phyloP scores from a whole-genome alignment of 495 filamentous ascomycete genomes.

The Talaromyces trachyspermus region DNA sequence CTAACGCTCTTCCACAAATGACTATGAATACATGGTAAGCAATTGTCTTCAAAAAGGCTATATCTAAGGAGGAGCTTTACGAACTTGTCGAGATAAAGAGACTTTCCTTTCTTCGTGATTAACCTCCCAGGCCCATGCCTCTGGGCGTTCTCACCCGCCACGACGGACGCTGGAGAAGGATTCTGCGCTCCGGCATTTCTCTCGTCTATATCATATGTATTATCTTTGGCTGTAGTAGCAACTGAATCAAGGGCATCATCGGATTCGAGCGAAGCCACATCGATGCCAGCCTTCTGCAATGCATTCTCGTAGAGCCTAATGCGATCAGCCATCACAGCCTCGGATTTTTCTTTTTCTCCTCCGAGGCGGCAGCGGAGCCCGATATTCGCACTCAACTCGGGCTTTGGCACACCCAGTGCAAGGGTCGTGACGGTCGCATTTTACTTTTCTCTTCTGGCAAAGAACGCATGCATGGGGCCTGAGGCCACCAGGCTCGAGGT shows the following conservation, averaged over 20 bases:
- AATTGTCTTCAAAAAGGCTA: neutral
- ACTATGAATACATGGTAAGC: conserved; percentile 16
- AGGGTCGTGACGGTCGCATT: conserved; percentile 53
- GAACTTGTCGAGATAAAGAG: conserved; percentile 43
- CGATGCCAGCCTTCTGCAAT: conserved; percentile 43
- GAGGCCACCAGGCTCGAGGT: conserved; percentile 1
- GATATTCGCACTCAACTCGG: conserved; percentile 45
- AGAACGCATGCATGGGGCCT: conserved; percentile 46
- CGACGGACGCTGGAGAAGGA: no score
- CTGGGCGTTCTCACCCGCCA: conserved; percentile 3
- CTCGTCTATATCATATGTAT: no score
- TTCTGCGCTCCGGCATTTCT: neutral
- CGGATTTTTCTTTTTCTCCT: conserved; percentile 49
- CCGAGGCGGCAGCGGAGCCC: conserved; percentile 46
- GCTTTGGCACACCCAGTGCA: conserved; percentile 56
- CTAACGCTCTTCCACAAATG: conserved; percentile 46
- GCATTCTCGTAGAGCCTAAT: conserved; percentile 48
- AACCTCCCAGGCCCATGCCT: conserved; percentile 21
- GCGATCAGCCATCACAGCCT: conserved; percentile 45
- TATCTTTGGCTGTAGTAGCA: neutral
- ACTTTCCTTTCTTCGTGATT: conserved; percentile 30
- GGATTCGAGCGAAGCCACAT: conserved; percentile 21
- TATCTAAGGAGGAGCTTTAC: conserved; percentile 2
- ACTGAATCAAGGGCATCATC: neutral
- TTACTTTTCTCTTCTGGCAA: conserved; percentile 56